Evolutionary conservation across 805 yeast species (phyloP).

Genomic region (Saccharomyces eubayanus): DNA sequence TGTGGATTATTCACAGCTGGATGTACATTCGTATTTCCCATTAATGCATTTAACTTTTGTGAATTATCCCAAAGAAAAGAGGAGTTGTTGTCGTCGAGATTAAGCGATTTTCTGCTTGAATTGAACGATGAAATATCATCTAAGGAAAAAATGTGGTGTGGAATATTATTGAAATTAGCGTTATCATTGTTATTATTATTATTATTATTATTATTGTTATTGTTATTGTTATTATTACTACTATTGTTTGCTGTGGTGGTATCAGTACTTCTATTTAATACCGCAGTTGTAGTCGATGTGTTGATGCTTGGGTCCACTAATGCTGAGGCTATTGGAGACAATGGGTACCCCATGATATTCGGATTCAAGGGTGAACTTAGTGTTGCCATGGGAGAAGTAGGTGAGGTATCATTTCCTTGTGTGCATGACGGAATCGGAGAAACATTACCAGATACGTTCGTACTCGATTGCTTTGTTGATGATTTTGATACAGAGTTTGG

Average conservation of each 20-base stretch:
- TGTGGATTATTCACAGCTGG: background rate
- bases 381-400: background rate
- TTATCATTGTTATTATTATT: background rate
- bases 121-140: conserved; percentile 1
- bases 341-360: background rate
- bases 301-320: background rate
- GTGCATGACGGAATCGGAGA: background rate
- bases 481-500: background rate
- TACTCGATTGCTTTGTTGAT: background rate
- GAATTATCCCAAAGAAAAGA: background rate
- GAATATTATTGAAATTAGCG: background rate
- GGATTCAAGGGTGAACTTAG: background rate
- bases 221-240: background rate
- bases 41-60: background rate
- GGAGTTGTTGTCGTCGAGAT: background rate
- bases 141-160: background rate
- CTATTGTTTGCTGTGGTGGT: background rate
- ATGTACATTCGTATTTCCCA: background rate
- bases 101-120: background rate
- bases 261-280: background rate
- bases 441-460: background rate
- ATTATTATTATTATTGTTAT: background rate
- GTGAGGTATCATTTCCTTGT: background rate
- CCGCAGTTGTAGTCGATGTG: background rate
- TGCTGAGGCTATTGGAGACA: background rate